Evolutionary conservation across 129 eudicot genomes (phyloP).

Genomic region (Apium graveolens): DNA sequence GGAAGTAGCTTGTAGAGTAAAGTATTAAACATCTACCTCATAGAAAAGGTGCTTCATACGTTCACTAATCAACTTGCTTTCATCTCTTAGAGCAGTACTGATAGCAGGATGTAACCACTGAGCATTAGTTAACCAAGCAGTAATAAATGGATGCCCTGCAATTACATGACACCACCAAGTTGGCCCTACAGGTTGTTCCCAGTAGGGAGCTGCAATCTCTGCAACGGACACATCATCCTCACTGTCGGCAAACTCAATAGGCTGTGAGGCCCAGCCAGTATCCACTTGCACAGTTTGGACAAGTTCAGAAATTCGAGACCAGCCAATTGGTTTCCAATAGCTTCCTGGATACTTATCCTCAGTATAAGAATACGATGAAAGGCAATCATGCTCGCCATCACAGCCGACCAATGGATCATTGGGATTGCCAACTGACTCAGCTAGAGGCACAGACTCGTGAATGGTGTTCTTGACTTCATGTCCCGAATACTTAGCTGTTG

Average conservation of each 20-base stretch:
- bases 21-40: constrained; percentile 38
- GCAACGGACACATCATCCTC: constrained; percentile 60
- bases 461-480: neutral
- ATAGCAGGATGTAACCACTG: constrained; percentile 77
- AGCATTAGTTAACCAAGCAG: constrained; percentile 43
- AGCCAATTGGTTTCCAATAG: constrained; percentile 57
- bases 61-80: constrained; percentile 69
- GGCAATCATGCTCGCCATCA: constrained; percentile 10
- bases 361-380: constrained; percentile 12
- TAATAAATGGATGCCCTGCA: constrained; percentile 41
- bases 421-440: constrained; percentile 14
- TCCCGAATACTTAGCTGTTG: neutral
- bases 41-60: constrained; percentile 73
- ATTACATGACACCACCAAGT: constrained; percentile 76
- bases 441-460: constrained; percentile 3
- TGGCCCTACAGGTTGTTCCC: constrained; percentile 54
- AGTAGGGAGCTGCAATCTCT: constrained; percentile 52
- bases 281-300: constrained; percentile 36
- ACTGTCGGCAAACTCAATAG: constrained; percentile 24
- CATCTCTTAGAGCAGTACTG: constrained; percentile 52
- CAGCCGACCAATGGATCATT: constrained; percentile 12
- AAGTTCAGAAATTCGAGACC: constrained; percentile 56
- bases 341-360: constrained; percentile 20
- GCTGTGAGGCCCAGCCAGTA: constrained; percentile 38
- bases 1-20: neutral